phyloP scores from a whole-genome alignment of 441 rosid species.

The Mallotus repandus region DNA sequence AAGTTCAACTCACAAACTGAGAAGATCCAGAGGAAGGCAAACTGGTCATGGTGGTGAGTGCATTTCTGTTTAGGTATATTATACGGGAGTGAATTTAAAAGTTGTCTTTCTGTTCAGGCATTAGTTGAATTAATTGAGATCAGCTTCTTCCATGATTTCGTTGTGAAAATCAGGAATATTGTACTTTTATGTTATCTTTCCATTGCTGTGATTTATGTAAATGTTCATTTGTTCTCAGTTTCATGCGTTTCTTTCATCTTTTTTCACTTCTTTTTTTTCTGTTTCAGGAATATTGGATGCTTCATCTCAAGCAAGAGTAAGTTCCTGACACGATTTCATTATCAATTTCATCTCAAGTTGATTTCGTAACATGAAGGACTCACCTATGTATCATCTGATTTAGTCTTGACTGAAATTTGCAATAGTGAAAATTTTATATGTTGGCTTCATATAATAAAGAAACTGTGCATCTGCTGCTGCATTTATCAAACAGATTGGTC shows the following conservation, averaged over 20 bases:
- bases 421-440: background rate
- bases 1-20: slow-evolving; percentile 21
- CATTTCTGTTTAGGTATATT: background rate
- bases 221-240: background rate
- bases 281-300: slow-evolving; percentile 24
- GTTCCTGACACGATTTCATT: slow-evolving; percentile 12
- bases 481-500: background rate
- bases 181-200: background rate
- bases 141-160: no score
- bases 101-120: no score
- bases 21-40: slow-evolving; percentile 22
- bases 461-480: background rate
- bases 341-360: background rate
- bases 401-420: background rate
- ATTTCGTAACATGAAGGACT: background rate
- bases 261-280: slow-evolving; percentile 20
- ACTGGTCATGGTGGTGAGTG: slow-evolving; percentile 26
- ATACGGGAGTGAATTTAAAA: no score
- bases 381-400: slow-evolving; percentile 12
- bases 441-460: background rate
- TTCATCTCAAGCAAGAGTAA: slow-evolving; percentile 30
- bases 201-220: background rate
- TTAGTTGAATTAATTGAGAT: no score
- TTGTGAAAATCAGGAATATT: no score
- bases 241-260: slow-evolving; percentile 11